phyloP scores from a whole-genome alignment of 2,329 filamentous ascomycete genomes.

The Trichoderma breve region DNA sequence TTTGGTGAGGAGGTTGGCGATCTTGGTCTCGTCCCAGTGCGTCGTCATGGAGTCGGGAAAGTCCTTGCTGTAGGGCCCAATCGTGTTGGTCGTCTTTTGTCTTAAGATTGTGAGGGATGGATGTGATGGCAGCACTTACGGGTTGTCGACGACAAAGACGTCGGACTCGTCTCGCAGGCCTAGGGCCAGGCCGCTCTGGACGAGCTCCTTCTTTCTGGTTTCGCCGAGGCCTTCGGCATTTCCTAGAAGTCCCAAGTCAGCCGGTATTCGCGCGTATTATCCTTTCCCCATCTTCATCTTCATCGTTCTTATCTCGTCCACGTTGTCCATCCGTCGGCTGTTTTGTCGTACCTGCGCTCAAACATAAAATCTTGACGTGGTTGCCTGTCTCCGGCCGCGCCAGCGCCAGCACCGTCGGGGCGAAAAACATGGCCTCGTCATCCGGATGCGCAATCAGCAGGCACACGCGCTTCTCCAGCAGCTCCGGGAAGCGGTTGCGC shows the following conservation, averaged over 20 bases:
- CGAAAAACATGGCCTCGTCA: slow-evolving; percentile 99
- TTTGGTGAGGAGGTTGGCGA: slow-evolving; percentile 67
- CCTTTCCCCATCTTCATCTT: neutral
- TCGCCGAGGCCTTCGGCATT: slow-evolving; percentile 85
- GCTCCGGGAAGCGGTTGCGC: slow-evolving; percentile 57
- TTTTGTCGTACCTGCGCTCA: slow-evolving; percentile 69
- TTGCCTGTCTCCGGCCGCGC: slow-evolving; percentile 78
- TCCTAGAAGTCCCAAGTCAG: slow-evolving; percentile 41
- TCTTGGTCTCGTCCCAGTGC: slow-evolving; percentile 69
- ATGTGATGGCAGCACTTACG: slow-evolving; percentile 43
- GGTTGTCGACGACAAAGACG: slow-evolving; percentile 80
- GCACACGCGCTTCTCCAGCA: slow-evolving; percentile 82
- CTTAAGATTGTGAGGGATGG: neutral
- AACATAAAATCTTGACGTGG: slow-evolving; percentile 88
- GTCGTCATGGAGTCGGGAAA: slow-evolving; percentile 89
- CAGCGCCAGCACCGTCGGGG: slow-evolving; percentile 81
- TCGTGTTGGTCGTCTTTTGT: neutral
- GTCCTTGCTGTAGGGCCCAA: slow-evolving; percentile 41
- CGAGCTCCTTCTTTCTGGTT: slow-evolving; percentile 77
- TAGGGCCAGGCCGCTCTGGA: slow-evolving; percentile 73
- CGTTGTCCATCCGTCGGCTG: neutral
- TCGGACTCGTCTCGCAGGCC: slow-evolving; percentile 74
- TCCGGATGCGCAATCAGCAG: slow-evolving; percentile 96
- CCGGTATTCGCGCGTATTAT: neutral
- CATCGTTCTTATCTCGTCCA: too few species aligned